Evolutionary conservation across 257 asterid species (phyloP).

Genomic region (Solanum neorickii): DNA sequence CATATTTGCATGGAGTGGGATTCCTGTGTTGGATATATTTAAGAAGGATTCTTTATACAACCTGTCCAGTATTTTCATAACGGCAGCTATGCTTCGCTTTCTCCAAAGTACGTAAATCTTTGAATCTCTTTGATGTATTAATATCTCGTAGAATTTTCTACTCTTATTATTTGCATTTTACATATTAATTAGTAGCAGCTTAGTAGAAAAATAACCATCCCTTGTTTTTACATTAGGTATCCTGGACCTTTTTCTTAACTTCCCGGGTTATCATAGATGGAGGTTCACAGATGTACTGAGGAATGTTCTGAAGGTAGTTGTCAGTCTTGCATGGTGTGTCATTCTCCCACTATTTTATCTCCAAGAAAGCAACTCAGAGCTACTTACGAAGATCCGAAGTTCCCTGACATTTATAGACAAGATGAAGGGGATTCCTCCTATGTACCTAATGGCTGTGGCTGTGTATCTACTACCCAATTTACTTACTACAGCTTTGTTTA

Average conservation of each 20-base stretch:
- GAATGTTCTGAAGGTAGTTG: constrained; percentile 61
- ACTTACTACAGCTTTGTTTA: constrained; percentile 56
- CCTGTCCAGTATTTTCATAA: constrained; percentile 81
- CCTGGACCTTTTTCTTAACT: constrained; percentile 74
- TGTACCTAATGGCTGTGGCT: constrained; percentile 68
- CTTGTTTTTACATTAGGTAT: constrained; percentile 41
- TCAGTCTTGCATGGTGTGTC: constrained; percentile 78
- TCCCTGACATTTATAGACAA: constrained; percentile 51
- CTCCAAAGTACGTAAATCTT: constrained; percentile 57
- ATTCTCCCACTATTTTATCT: constrained; percentile 64
- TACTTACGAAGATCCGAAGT: constrained; percentile 25
- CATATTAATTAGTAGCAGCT: background rate
- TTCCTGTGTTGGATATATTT: constrained; percentile 49
- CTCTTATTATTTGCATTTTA: background rate
- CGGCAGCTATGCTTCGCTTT: constrained; percentile 82
- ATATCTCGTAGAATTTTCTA: background rate
- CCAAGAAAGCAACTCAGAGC: constrained; percentile 36
- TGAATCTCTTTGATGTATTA: background rate
- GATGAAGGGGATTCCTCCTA: constrained; percentile 78
- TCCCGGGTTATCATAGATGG: constrained; percentile 93
- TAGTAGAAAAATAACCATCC: constrained; percentile 1
- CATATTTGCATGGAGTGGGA: constrained; percentile 70
- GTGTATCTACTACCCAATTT: constrained; percentile 74
- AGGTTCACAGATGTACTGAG: constrained; percentile 64
- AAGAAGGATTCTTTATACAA: constrained; percentile 37